Conservation (phyloP, 2,329 filamentous ascomycete genomes). For the Pseudogymnoascus verrucosus region DNA sequence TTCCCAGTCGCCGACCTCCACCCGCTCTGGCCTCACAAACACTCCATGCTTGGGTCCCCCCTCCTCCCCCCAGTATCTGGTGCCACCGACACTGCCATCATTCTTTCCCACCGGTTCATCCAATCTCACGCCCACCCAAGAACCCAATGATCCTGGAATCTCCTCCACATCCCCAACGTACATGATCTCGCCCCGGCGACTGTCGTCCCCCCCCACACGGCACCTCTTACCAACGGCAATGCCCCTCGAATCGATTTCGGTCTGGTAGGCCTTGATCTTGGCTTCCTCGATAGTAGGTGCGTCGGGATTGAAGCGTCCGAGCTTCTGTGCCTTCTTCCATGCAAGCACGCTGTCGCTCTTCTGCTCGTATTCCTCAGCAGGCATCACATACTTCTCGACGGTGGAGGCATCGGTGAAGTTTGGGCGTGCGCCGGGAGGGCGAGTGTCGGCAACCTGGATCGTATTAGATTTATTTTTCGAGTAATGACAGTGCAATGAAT, state of each 20-base stretch:
- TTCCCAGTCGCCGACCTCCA: constrained; percentile 68
- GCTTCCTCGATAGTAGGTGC: constrained; percentile 67
- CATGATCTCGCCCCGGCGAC: constrained; percentile 57
- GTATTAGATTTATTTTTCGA: constrained; percentile 13
- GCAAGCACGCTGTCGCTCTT: constrained; percentile 83
- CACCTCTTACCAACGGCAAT: constrained; percentile 57
- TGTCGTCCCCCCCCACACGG: constrained; percentile 59
- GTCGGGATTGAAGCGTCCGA: constrained; percentile 91
- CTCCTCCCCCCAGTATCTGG: constrained; percentile 54
- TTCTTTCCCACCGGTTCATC: constrained; percentile 80
- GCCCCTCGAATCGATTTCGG: constrained; percentile 63
- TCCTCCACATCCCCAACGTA: constrained; percentile 69
- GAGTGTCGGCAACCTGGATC: constrained; percentile 65
- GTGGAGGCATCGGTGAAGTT: constrained; percentile 75
- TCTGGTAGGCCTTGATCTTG: constrained; percentile 58
- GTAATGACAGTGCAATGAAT: not conserved
- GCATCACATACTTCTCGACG: constrained; percentile 86
- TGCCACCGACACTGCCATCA: constrained; percentile 62
- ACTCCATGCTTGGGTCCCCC: constrained; percentile 63
- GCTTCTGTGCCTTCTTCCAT: constrained; percentile 90
- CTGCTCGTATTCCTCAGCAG: constrained; percentile 75
- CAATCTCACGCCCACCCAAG: constrained; percentile 67
- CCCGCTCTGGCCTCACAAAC: constrained; percentile 69
- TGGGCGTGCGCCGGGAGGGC: constrained; percentile 64
- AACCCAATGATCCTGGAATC: constrained; percentile 56